Evolutionary conservation across 164 flowering plant genomes (phyloP), one percentile per base, ranked within the genome.

Genomic region (Echeveria elegans): DNA sequence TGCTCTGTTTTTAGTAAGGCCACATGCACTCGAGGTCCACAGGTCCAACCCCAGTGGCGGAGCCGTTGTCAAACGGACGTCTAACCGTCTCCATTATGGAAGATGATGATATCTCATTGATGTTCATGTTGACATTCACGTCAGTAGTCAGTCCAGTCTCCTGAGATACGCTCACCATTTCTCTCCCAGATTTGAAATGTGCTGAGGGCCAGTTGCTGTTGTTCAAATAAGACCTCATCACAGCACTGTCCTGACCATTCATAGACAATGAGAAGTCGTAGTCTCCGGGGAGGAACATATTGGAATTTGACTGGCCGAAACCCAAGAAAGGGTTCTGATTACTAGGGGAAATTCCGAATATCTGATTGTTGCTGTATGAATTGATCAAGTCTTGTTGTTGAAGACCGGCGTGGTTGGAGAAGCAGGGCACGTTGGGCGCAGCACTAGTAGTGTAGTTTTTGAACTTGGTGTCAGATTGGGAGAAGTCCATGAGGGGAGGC

Each of bases 401-500:
- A 53, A 14, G 11, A 12, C 1, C 1, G 59, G 30, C 24, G 8
- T 53, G 70, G 60, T 60, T 56, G 72, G 72, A 68, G 75, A 70
- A 75, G 81, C 79, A 70, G 80, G 80, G 26, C 77, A 79, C 79
- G 76, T 80, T 70, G 30, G 78, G 71, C 5, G 73, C 11, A 14
- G 65, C 69, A 6, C 65, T 58, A 8, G 34, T 58, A 5, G 58
- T 15, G 0, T 53, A 24, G 56, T 48, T 66, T 4, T 50, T 28
- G 6, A 56, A 28, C 18, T 71, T 28, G 58, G 45, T 36, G 56
- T 48, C 53, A 66, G 67, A 45, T 7, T 79, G 70, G 19, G 79
- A 67, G n/a, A 75, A 72, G 38, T 80, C 80, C 77, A 67, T 80
- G 11, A 80, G 69, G 21, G 83, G 77, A 31, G 81, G 83, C 63